These are phyloP conservation scores for rapeseed (Brassica napus) DNA, from an alignment of 345 rosid genomes.

Conservation along the genomic window Da-Ae NC_063452.1:4779501-4780000, in stretches of 20 bases:
- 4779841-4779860: conserved; percentile 39
- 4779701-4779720: no score
- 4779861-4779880: conserved; percentile 48
- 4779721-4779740: conserved; percentile 1
- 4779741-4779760: conserved; percentile 82
- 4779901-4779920: conserved; percentile 39
- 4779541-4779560: conserved; percentile 62
- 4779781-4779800: conserved; percentile 75
- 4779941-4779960: conserved; percentile 10
- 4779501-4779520: conserved; percentile 80
- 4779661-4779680: conserved; percentile 52
- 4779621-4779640: conserved; percentile 92
- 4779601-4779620: conserved; percentile 84
- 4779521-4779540: conserved; percentile 64
- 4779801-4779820: conserved; percentile 67
- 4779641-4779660: conserved; percentile 97
- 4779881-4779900: conserved; percentile 38
- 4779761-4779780: conserved; percentile 67
- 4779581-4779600: conserved; percentile 56
- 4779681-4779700: no score
- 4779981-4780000: not conserved
- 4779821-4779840: conserved; percentile 49
- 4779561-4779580: conserved; percentile 74
- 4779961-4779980: conserved; percentile 13
- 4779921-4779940: conserved; percentile 13